Conservation (phyloP, 495 filamentous ascomycete genomes). For the Venustampulla echinocandica region DNA sequence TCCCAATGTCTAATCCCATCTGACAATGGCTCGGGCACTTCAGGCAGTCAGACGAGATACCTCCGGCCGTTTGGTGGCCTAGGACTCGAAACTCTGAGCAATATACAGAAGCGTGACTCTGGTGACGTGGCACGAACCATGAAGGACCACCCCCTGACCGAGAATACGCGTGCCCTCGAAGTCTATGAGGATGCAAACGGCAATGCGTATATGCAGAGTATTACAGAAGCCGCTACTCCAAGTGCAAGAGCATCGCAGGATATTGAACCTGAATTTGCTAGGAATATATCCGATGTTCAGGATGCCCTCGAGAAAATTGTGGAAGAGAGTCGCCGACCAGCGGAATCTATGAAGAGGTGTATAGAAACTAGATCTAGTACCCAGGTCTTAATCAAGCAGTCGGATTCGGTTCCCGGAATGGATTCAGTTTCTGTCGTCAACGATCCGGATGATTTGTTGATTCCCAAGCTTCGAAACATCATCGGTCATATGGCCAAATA, state of each 20-base stretch:
- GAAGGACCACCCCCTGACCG: not conserved
- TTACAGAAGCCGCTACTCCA: constrained; percentile 21
- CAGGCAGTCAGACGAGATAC: constrained; percentile 36
- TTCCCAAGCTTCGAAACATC: constrained; percentile 12
- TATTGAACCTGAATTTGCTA: constrained; percentile 7
- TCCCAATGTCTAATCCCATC: constrained; percentile 41
- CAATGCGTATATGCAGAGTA: constrained; percentile 14
- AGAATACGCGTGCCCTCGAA: constrained; percentile 13
- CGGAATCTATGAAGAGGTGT: not conserved
- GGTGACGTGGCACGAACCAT: not conserved
- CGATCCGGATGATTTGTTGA: constrained; percentile 3
- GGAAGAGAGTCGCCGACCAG: constrained; percentile 4
- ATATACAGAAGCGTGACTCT: constrained; percentile 10
- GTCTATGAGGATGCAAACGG: constrained; percentile 19
- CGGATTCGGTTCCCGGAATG: constrained; percentile 1
- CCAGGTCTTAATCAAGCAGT: constrained; percentile 12
- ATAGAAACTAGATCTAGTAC: not conserved
- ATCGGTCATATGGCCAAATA: constrained; percentile 10
- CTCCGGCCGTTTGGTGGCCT: constrained; percentile 35
- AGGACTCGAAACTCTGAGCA: constrained; percentile 26
- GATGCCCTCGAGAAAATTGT: constrained; percentile 11
- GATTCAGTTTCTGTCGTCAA: constrained; percentile 1
- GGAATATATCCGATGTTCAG: constrained; percentile 14
- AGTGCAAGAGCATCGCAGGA: constrained; percentile 13
- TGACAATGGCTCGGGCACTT: constrained; percentile 27